phyloP scores from a whole-genome alignment of 2,329 filamentous ascomycete genomes.

The Cryphonectria radicalis region DNA sequence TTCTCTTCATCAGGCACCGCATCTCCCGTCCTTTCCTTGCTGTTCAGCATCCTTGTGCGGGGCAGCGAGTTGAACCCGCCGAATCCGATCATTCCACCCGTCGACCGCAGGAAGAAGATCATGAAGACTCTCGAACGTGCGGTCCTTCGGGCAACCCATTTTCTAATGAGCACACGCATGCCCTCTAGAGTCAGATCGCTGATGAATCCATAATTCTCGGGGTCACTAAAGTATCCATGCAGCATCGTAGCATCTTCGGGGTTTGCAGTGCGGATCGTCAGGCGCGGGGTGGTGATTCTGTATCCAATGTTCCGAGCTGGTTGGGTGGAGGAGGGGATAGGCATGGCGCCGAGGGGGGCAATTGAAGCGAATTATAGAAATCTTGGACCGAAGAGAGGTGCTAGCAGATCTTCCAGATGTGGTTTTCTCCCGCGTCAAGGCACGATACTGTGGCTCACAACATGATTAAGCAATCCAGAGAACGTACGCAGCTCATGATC shows the following conservation, averaged over 20 bases:
- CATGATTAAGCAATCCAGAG: neutral
- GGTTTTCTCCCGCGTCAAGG: too few relatives aligned
- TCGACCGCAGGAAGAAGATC: too few relatives aligned
- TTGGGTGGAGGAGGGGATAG: neutral
- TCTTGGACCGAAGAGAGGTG: neutral
- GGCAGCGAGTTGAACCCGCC: too few relatives aligned
- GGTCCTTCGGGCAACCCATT: slow-evolving; percentile 5
- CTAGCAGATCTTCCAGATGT: too few relatives aligned
- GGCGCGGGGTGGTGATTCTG: slow-evolving; percentile 47
- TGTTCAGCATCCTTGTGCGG: too few relatives aligned
- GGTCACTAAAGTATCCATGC: slow-evolving; percentile 23
- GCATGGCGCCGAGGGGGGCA: neutral
- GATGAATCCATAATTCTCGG: slow-evolving; percentile 29
- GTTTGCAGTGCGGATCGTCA: slow-evolving; percentile 44
- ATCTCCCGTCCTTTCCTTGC: too few relatives aligned
- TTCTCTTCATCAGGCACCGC: too few relatives aligned
- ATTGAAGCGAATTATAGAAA: neutral
- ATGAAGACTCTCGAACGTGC: too few relatives aligned
- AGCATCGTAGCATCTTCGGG: slow-evolving; percentile 27
- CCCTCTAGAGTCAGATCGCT: slow-evolving; percentile 24
- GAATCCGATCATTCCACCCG: too few relatives aligned
- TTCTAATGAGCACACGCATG: slow-evolving; percentile 18
- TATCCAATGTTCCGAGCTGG: neutral
- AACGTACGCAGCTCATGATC: neutral
- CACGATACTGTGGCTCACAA: neutral